A percentile compares a stretch with the other conserved stretches of the same genome.
phyloP scores from a whole-genome alignment of 2,329 filamentous ascomycete species.

The Fonsecaea pedrosoi region DNA sequence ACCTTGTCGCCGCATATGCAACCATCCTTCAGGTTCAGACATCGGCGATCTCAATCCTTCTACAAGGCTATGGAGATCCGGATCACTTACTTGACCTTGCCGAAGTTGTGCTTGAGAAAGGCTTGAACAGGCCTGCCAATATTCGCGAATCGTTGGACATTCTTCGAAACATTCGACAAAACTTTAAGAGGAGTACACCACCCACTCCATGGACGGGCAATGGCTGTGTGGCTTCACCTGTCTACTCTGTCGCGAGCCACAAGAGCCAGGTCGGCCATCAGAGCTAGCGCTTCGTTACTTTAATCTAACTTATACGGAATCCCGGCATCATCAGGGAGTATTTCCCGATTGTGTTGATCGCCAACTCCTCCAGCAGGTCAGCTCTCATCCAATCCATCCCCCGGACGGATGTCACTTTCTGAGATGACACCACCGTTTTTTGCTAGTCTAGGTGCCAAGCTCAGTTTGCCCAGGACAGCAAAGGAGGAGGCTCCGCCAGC shows the following conservation, averaged over 20 bases:
- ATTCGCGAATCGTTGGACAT: constrained; percentile 14
- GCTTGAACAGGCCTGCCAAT: constrained; percentile 15
- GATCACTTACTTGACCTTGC: constrained; percentile 17
- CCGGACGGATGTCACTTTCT: constrained; percentile 9
- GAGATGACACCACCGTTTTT: constrained; percentile 19
- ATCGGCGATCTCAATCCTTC: constrained; percentile 20
- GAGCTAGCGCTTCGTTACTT: background rate
- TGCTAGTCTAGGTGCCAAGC: constrained; percentile 38
- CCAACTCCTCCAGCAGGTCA: constrained; percentile 13
- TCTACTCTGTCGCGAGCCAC: constrained; percentile 16
- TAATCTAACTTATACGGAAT: background rate
- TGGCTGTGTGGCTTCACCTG: constrained; percentile 11
- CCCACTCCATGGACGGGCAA: constrained; percentile 4
- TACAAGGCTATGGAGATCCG: constrained; percentile 14
- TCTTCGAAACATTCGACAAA: constrained; percentile 19
- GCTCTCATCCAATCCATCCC: background rate
- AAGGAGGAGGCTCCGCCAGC: constrained; percentile 42
- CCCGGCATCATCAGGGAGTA: background rate
- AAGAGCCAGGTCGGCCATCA: background rate
- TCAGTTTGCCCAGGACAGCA: constrained; percentile 43
- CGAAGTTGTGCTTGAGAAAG: constrained; percentile 17
- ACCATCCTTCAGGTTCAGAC: constrained; percentile 23
- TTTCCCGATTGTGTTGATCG: constrained; percentile 4
- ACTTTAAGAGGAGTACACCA: constrained; percentile 11
- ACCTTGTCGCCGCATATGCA: constrained; percentile 21